phyloP scores from a whole-genome alignment of 1,139 yeast genomes.

The Yamadazyma kanchanaburiensis region DNA sequence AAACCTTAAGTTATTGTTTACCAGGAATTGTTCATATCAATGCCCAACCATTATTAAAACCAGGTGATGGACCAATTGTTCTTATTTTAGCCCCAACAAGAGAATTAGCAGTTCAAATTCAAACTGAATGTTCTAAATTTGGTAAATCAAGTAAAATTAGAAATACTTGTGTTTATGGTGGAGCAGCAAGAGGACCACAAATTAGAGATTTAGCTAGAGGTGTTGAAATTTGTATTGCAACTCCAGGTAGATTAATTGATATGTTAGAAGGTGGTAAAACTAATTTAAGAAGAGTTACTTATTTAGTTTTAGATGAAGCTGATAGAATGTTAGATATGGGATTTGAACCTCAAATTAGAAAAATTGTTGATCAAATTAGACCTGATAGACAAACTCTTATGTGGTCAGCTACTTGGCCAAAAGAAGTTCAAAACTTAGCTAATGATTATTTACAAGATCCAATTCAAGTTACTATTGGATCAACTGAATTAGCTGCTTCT shows the following conservation, averaged over 20 bases:
- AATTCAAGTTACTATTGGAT: conserved; percentile 95
- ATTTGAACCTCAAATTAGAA: conserved; percentile 93
- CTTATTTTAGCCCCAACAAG: conserved; percentile 97
- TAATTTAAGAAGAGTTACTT: conserved; percentile 92
- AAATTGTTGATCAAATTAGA: conserved; percentile 91
- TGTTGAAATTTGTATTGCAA: conserved; percentile 91
- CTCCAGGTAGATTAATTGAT: conserved; percentile 98
- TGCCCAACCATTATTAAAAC: conserved; percentile 90
- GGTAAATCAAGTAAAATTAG: conserved; percentile 90
- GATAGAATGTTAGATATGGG: conserved; percentile 98
- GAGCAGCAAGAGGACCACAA: conserved; percentile 98
- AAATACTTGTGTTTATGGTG: conserved; percentile 98
- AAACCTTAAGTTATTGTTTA: conserved; percentile 92
- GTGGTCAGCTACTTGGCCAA: conserved; percentile 99
- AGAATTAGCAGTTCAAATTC: conserved; percentile 97
- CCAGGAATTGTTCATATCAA: conserved; percentile 97
- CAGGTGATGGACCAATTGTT: conserved; percentile 97
- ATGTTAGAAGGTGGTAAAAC: conserved; percentile 95
- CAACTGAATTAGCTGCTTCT: conserved; percentile 92
- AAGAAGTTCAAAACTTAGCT: conserved; percentile 91
- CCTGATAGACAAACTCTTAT: conserved; percentile 97
- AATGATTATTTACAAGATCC: conserved; percentile 88
- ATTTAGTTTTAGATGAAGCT: conserved; percentile 95
- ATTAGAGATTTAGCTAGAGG: conserved; percentile 94
- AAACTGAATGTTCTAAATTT: conserved; percentile 91